Base-by-base conservation (phyloP, 805 yeast genomes). In the Candida jianshihensis region DNA sequence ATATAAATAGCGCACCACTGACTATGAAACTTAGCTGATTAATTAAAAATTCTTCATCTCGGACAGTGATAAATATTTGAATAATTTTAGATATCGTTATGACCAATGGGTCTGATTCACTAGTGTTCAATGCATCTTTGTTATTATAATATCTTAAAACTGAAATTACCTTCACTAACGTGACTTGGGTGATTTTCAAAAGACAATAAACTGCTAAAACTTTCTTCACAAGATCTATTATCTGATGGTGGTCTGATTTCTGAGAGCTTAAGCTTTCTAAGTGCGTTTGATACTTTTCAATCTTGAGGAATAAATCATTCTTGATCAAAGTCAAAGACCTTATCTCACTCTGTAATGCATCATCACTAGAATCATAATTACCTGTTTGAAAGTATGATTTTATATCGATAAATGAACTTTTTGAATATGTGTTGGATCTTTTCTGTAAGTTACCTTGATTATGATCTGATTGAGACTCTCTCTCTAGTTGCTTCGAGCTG, bases 1-100 rank as follows among this genome's bases (percentile, higher is more conserved):
- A 70, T 1, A 73, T 49, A 46, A 81, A 81, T 35, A 81, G 61
- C 13, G 70, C 66, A 10, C 80, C 75, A 1, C 85, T 75, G 13
- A 81, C 50, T 3, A 75, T 43, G 39, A 81, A 66, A 31, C 68
- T 63, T 13, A 64, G 47, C 35, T 61, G 66, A 35, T 55, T 64
- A 5, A 60, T 48, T 2, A 63, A 42, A 4, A 61, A 51, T 17
- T 63, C 64, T 15, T 63, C 52, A 32, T 63, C 64, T 26, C 59
- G 56, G 24, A 61, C 56, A 11, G 57, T 47, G 15, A 59, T 35
- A 16, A 62, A 38, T 9, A 63, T 36, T 37, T 59, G 57, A 9
- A 63, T 32, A 1, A 63, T 40, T 14, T 59, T 59, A 1, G 62
- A 56, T 1, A 64, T 29, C 2, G 69, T 61, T 3, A 63, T 53